Evolutionary conservation across 73 alveolate species (phyloP).

Genomic region (Tetrahymena borealis): DNA sequence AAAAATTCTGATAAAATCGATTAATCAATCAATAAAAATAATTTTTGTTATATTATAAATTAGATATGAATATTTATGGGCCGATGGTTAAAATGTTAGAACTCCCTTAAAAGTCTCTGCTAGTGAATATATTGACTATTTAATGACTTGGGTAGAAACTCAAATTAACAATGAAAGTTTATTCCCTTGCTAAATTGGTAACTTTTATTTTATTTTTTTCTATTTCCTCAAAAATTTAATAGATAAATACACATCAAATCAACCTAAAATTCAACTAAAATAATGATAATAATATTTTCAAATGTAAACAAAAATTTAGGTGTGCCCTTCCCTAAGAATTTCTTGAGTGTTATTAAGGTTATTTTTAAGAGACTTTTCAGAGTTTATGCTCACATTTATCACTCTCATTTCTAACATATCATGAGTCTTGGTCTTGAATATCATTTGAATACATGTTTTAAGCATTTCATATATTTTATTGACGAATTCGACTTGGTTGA

Average conservation of each 20-base stretch:
- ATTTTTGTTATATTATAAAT: not conserved
- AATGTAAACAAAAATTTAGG: not conserved
- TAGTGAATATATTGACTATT: slow-evolving; percentile 90
- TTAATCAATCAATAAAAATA: not conserved
- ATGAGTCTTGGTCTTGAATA: slow-evolving; percentile 85
- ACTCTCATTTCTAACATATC: slow-evolving; percentile 95
- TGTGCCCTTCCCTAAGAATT: slow-evolving; percentile 42
- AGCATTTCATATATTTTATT: slow-evolving; percentile 92
- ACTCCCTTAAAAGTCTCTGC: slow-evolving; percentile 97
- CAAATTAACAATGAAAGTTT: slow-evolving; percentile 88
- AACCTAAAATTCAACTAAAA: not conserved
- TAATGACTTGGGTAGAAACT: slow-evolving; percentile 97
- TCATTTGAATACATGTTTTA: slow-evolving; percentile 93
- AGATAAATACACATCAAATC: not conserved
- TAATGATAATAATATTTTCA: not conserved
- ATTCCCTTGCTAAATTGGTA: slow-evolving; percentile 82
- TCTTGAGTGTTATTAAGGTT: slow-evolving; percentile 76
- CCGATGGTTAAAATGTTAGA: slow-evolving; percentile 93
- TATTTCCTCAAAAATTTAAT: not conserved
- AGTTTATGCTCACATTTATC: slow-evolving; percentile 99
- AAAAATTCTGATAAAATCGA: too few species aligned
- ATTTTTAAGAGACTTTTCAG: slow-evolving; percentile 98
- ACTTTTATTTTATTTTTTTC: slow-evolving; percentile 7
- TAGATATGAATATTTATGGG: slow-evolving; percentile 95
- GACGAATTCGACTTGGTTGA: slow-evolving; percentile 92